A percentile compares a stretch with the other conserved stretches of the same genome.
Evolutionary conservation across 306 rosid species (phyloP).

Genomic region (Malus sylvestris): DNA sequence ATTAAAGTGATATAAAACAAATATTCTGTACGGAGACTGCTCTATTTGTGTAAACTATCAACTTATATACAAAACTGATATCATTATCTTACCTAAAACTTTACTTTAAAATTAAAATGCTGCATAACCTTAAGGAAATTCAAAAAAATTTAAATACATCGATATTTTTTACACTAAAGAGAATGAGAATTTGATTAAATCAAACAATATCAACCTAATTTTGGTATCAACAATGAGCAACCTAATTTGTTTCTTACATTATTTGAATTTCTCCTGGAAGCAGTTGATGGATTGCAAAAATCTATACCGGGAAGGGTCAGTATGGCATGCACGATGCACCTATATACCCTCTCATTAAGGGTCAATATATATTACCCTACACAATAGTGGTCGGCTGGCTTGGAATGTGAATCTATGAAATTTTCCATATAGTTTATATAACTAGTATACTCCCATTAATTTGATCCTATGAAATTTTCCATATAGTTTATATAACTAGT

Average conservation of each 20-base stretch:
- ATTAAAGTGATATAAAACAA: background rate
- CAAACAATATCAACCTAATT: no score
- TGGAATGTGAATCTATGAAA: conserved; percentile 17
- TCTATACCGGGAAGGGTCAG: background rate
- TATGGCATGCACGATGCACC: background rate
- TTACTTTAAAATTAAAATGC: background rate
- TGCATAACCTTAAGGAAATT: background rate
- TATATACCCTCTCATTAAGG: background rate
- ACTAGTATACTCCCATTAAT: background rate
- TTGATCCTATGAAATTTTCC: background rate
- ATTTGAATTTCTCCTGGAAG: background rate
- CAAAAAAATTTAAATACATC: no score
- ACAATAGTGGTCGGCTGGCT: conserved; percentile 22
- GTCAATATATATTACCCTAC: background rate
- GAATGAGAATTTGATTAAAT: fast-evolving
- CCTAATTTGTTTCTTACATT: no score
- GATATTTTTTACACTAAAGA: no score
- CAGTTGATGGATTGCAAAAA: background rate
- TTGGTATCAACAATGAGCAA: no score
- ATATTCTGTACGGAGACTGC: background rate
- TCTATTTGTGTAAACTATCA: no score
- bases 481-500: background rate
- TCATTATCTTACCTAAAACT: no score
- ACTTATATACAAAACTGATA: no score
- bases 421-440: background rate